Conservation (phyloP, 2,329 filamentous ascomycete genomes). For the Aspergillus versicolor region DNA sequence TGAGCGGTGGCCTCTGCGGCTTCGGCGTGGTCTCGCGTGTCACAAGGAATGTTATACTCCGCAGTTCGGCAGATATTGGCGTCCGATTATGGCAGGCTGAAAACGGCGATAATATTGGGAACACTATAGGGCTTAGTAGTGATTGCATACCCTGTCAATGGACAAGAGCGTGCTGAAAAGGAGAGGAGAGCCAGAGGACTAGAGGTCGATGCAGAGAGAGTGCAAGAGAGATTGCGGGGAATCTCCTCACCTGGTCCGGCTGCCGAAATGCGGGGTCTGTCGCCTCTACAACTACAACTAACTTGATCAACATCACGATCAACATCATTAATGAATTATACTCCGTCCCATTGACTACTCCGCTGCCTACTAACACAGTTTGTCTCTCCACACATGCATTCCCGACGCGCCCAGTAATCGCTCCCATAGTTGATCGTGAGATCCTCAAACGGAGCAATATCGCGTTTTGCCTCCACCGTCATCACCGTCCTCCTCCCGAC, state of each 20-base stretch:
- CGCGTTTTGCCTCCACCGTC: conserved; percentile 20
- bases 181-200: too few relatives aligned
- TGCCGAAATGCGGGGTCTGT: too few relatives aligned
- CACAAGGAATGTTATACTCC: conserved; percentile 6
- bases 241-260: too few relatives aligned
- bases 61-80: background rate
- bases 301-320: too few relatives aligned
- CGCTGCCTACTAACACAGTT: conserved; percentile 5
- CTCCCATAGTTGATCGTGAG: conserved; percentile 35
- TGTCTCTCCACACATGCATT: conserved; percentile 12
- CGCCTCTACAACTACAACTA: too few relatives aligned
- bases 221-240: too few relatives aligned
- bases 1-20: background rate
- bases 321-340: too few relatives aligned
- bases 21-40: background rate
- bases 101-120: background rate
- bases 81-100: background rate
- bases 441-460: conserved; percentile 34
- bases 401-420: conserved; percentile 25
- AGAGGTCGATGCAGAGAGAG: too few relatives aligned
- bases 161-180: too few relatives aligned
- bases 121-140: too few relatives aligned
- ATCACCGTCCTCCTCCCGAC: conserved; percentile 24
- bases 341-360: too few relatives aligned
- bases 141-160: too few relatives aligned